Conservation (phyloP, 176 grass and related monocot species). For the Neostapfia colusana region DNA sequence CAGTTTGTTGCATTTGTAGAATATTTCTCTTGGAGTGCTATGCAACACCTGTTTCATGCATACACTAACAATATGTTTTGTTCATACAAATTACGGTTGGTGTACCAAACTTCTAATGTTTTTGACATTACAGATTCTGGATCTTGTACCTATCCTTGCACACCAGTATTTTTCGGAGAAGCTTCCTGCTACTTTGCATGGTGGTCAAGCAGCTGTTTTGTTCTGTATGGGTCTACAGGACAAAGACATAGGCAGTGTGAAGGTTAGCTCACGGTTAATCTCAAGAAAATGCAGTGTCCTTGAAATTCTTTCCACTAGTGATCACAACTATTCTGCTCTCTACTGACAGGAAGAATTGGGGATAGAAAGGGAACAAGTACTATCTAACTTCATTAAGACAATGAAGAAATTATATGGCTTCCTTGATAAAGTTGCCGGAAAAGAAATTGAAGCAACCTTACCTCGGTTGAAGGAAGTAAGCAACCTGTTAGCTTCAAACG, state of each 20-base stretch:
- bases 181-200: slow-evolving; percentile 71
- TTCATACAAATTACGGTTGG: not conserved
- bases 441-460: slow-evolving; percentile 73
- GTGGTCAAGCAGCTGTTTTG: slow-evolving; percentile 72
- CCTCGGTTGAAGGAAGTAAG: slow-evolving; percentile 85
- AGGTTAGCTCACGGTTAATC: slow-evolving; percentile 54
- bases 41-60: slow-evolving; percentile 7
- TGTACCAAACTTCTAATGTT: not conserved
- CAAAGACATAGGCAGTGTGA: slow-evolving; percentile 66
- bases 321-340: slow-evolving; percentile 3
- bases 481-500: slow-evolving; percentile 1
- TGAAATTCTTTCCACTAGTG: slow-evolving; percentile 1
- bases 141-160: slow-evolving; percentile 82
- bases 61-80: not conserved
- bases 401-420: slow-evolving; percentile 78
- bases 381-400: slow-evolving; percentile 87
- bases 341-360: slow-evolving; percentile 71
- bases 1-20: slow-evolving; percentile 18
- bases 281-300: not conserved
- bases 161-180: slow-evolving; percentile 91
- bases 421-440: slow-evolving; percentile 62
- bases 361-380: slow-evolving; percentile 89
- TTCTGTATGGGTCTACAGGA: slow-evolving; percentile 94
- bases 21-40: not conserved
- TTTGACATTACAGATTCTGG: slow-evolving; percentile 72